Base-by-base conservation (phyloP, 176 grass and related monocot genomes). In the Luzula sylvatica region DNA sequence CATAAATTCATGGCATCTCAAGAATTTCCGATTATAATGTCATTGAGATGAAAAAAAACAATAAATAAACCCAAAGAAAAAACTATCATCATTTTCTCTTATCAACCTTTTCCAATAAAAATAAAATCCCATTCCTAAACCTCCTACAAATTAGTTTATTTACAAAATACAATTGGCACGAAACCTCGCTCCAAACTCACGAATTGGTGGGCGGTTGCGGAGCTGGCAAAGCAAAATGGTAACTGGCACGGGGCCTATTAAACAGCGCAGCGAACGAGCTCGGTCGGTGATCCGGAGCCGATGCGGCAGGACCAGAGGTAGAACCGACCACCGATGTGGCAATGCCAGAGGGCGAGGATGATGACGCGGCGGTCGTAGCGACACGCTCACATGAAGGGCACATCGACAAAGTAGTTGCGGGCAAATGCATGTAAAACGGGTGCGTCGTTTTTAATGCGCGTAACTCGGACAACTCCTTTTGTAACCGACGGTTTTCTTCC, bases 321-420 rank as follows among this genome's bases (percentile, higher is more conserved):
- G 59, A 14, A 35, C 43, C 59, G 2, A 29, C 59, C 17, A 64
- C 43, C 5, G 30, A 35, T 9, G 30, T 35, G 5, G 30, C 30
- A 35, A 35, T 9, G 9, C 9, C 9, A 35, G 7, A 35, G 5
- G 30, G 7, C 11, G 59, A 64, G 1, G 59, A 64, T 8, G 80
- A 76, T 15, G 52, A 56, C 3, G 69, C 23, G 1, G 77, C 42
- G 15, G 68, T 32, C 1, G 75, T 50, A 11, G 67, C 64, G 14
- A 83, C 86, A 67, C 93, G 93, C 72, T 90, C 93, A 53, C 93
- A 98, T 46, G 93, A 98, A 5, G 93, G 81, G 58, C 92, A 99
- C 86, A 99, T 99, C 60, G 86, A 99, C 23, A 99, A 81, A 5
- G 93, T 99, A 18, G 86, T 99, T 2, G 93, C 93, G 4, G 93